Percentiles rank a stretch among this genome's conserved stretches.
Evolutionary conservation across 78 protist genomes (phyloP).

Genomic region (Goniomonas avonlea): DNA sequence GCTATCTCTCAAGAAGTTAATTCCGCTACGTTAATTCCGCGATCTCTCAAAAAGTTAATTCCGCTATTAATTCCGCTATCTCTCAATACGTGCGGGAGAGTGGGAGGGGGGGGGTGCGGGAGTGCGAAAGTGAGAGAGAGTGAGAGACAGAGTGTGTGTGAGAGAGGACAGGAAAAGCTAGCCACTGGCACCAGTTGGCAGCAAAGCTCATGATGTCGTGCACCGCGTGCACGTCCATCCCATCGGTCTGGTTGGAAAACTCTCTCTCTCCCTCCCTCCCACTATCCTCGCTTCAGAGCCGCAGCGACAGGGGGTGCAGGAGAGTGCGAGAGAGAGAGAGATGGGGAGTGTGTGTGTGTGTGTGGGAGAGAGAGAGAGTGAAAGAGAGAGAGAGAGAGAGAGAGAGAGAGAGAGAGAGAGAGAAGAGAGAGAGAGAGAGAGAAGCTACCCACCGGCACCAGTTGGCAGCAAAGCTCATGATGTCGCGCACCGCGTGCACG

Average conservation of each 20-base stretch:
- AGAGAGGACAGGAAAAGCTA: constrained; percentile 36
- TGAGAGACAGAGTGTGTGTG: constrained; percentile 17
- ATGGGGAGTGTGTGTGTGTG: background rate
- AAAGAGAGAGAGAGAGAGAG: background rate
- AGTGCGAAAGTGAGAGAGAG: background rate
- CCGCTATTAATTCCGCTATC: too few relatives aligned
- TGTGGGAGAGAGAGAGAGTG: background rate
- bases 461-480: background rate
- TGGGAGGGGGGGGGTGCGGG: background rate
- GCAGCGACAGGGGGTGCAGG: background rate
- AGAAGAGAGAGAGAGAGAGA: constrained; percentile 51
- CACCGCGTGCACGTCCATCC: constrained; percentile 85
- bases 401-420: constrained; percentile 52
- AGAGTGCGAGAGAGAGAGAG: background rate
- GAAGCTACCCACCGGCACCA: background rate
- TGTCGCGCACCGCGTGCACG: constrained; percentile 59
- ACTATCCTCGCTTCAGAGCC: constrained; percentile 58
- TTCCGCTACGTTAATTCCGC: too few relatives aligned
- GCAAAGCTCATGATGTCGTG: background rate
- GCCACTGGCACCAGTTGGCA: background rate
- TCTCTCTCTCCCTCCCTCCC: too few relatives aligned
- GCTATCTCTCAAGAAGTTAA: too few relatives aligned
- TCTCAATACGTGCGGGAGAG: too few relatives aligned
- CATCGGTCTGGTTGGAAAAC: constrained; percentile 71
- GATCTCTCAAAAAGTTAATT: too few relatives aligned